Base-by-base conservation (phyloP, 495 filamentous ascomycete species). In the Halenospora varia region DNA sequence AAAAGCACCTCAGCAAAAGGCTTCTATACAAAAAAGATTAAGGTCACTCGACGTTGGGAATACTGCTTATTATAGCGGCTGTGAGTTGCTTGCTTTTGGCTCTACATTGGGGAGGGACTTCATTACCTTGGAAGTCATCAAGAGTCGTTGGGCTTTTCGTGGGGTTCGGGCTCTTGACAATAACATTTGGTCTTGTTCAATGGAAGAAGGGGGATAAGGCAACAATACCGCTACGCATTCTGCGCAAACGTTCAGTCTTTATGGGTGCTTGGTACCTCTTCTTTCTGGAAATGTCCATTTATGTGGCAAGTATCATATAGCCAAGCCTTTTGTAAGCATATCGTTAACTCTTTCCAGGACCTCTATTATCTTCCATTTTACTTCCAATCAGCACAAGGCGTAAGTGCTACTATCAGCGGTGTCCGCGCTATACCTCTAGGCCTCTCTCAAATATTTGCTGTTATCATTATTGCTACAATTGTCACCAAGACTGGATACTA, bases 91-190 rank as follows among this genome's bases (percentile, higher is more conserved):
- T 93, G 1, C 67, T 96, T 13, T 74, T 96, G 0, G 92, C 92
- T 0, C 74, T 96, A 18, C 89, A 94, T 67, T 96, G 91, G 91
- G 91, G 90, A 45, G 91, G 90, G 2, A 78, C 78, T 0, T 79
- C 71, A 24, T 90, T 92, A 58, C 58, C 70, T 0, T 95, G 90
- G 90, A 65, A 57, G 48, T 77, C 75, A 59, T 82, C 76, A 50
- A 82, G 85, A 13, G 84, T 92, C 61, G 87, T 92, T 51, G 78
- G 78, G 2, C 75, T 95, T 2, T 83, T 94, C 41, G 76, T 88
- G 9, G 62, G 89, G n/a, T 88, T 85, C 55, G 86, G 74, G 11
- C 67, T 95, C 2, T 72, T 95, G n/a, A 73, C 82, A 39, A 56
- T 77, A 52, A 56, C 65, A 25, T 96, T 96, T 66, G 62, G 82